These are phyloP conservation scores for Ziziphus jujuba DNA, from an alignment of 306 rosid genomes.

Conservation along the genomic window DNA sequence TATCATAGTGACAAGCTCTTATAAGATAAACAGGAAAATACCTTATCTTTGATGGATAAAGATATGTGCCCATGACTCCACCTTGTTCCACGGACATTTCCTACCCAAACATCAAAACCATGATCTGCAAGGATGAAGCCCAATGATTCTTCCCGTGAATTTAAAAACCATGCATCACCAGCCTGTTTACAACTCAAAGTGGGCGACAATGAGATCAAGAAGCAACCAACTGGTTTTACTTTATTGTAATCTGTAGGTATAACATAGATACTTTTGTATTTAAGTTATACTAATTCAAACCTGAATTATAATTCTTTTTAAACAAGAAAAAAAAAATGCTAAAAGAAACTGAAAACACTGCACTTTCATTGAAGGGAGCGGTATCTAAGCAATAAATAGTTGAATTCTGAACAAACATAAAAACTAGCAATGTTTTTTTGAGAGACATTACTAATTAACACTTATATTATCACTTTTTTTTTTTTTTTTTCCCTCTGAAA, in stretches of 20 bases:
- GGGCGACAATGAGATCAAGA: conserved; percentile 20
- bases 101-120: conserved; percentile 97
- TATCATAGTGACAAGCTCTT: neutral
- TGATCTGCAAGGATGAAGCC: conserved; percentile 93
- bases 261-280: neutral
- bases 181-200: conserved; percentile 51
- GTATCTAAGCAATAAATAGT: too few relatives aligned
- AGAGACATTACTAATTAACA: too few relatives aligned
- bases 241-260: neutral
- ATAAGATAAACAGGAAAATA: neutral
- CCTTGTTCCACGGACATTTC: conserved; percentile 90
- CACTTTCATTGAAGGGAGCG: too few relatives aligned
- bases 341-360: neutral
- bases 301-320: neutral
- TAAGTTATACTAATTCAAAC: too few relatives aligned
- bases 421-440: too few relatives aligned
- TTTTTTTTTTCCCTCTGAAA: too few relatives aligned
- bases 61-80: conserved; percentile 85
- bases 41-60: conserved; percentile 60
- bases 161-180: conserved; percentile 93
- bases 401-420: too few relatives aligned
- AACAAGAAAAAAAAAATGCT: neutral
- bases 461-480: too few relatives aligned
- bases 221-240: neutral
- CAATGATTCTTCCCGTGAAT: conserved; percentile 70